Conservation (phyloP, 2,329 filamentous ascomycete species). For the Stachybotrys echinatus region DNA sequence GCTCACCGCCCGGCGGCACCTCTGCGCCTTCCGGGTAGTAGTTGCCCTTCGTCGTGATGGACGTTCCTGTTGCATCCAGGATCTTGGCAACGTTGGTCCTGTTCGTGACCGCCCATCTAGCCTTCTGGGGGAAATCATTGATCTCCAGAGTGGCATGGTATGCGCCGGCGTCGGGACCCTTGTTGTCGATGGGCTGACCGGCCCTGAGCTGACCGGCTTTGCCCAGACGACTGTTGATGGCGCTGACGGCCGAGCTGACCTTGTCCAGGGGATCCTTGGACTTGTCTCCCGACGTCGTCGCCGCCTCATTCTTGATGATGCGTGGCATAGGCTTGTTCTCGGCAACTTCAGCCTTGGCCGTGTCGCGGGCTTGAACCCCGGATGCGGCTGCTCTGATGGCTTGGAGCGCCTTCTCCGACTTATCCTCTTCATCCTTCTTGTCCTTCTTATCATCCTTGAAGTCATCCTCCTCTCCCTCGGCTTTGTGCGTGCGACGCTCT, state of each 20-base stretch:
- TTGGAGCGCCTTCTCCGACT: constrained; percentile 62
- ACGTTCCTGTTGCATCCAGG: constrained; percentile 87
- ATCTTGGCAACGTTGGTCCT: constrained; percentile 98
- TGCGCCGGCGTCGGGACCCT: constrained; percentile 91
- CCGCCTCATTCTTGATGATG: constrained; percentile 45
- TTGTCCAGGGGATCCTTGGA: constrained; percentile 72
- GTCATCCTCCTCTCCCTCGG: constrained; percentile 79
- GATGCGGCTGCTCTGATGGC: constrained; percentile 60
- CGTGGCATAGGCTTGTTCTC: constrained; percentile 28
- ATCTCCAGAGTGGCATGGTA: constrained; percentile 98
- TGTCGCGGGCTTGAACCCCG: constrained; percentile 47
- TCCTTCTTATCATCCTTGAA: constrained; percentile 74
- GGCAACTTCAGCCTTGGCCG: constrained; percentile 36
- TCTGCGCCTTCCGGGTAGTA: constrained; percentile 83
- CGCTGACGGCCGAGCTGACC: constrained; percentile 83
- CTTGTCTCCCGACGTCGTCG: constrained; percentile 51
- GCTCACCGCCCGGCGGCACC: constrained; percentile 66
- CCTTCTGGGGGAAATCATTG: constrained; percentile 99
- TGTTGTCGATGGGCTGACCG: constrained; percentile 95
- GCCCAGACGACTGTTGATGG: constrained; percentile 85
- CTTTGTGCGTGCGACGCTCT: constrained; percentile 85
- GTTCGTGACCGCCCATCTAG: constrained; percentile 97
- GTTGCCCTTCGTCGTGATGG: constrained; percentile 94
- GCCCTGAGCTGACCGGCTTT: constrained; percentile 84
- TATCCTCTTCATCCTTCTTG: constrained; percentile 65